phyloP scores from a whole-genome alignment of 2,329 filamentous ascomycete genomes.

The Rhytidhysteron rufulum region DNA sequence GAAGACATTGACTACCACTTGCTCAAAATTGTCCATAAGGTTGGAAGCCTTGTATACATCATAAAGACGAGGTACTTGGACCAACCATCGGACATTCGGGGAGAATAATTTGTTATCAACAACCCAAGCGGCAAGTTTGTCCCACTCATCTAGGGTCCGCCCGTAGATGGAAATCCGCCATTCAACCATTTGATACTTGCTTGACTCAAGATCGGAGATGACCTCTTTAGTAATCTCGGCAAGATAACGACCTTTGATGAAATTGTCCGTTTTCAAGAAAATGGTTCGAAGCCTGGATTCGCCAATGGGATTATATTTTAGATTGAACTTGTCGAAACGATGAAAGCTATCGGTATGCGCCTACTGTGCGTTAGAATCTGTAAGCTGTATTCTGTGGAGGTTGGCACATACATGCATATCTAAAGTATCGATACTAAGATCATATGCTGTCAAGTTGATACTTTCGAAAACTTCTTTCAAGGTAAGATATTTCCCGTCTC shows the following conservation, averaged over 20 bases:
- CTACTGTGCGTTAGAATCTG: conserved; percentile 38
- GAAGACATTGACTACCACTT: conserved; percentile 88
- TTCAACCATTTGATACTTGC: conserved; percentile 99
- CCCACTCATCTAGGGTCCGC: conserved; percentile 89
- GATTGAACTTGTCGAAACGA: conserved; percentile 98
- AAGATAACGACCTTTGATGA: conserved; percentile 90
- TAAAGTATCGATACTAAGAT: conserved; percentile 94
- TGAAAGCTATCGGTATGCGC: conserved; percentile 98
- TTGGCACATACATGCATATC: conserved; percentile 85
- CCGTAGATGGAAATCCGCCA: conserved; percentile 99
- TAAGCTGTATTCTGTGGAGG: neutral
- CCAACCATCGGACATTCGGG: conserved; percentile 94
- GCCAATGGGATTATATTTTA: conserved; percentile 97
- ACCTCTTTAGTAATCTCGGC: conserved; percentile 98
- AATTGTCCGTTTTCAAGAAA: conserved; percentile 97
- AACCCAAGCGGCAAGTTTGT: conserved; percentile 95
- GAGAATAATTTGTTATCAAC: conserved; percentile 98
- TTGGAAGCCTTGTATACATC: conserved; percentile 91
- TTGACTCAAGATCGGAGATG: conserved; percentile 92
- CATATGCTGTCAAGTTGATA: conserved; percentile 95
- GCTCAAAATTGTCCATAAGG: conserved; percentile 84
- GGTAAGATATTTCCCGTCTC: conserved; percentile 89
- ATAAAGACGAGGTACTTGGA: conserved; percentile 90
- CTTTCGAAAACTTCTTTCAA: conserved; percentile 92
- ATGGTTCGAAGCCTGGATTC: conserved; percentile 96